Evolutionary conservation across 345 rosid species (phyloP).

Genomic region (Populus euphratica): DNA sequence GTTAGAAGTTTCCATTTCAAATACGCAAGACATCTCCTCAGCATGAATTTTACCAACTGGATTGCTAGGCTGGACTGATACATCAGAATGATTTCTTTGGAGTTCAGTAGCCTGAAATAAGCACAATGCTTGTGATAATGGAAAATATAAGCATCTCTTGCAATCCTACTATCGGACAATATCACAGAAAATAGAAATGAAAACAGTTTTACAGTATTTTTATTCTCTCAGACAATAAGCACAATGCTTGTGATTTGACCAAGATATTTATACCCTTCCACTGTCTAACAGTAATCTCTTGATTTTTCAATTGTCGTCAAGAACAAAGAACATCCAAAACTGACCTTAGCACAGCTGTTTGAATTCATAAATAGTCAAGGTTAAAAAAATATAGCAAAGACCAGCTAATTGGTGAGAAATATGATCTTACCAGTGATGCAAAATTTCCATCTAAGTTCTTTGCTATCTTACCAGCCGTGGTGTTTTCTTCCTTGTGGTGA

Average conservation of each 20-base stretch:
- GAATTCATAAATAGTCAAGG: not conserved
- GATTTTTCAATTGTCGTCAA: not conserved
- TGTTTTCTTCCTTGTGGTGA: slow-evolving; percentile 59
- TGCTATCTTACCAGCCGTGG: slow-evolving; percentile 36
- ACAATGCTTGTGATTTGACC: not conserved
- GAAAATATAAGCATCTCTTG: not conserved
- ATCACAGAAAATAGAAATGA: not conserved
- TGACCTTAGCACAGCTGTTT: not conserved
- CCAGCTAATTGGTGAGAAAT: not conserved
- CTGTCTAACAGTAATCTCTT: not conserved
- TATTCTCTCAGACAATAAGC: too few species aligned
- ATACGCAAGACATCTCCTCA: slow-evolving; percentile 45
- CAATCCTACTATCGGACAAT: not conserved
- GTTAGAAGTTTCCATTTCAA: slow-evolving; percentile 41
- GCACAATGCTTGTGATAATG: slow-evolving; percentile 11
- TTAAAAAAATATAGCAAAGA: not conserved
- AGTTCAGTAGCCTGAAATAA: slow-evolving; percentile 51
- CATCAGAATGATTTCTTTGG: slow-evolving; percentile 36
- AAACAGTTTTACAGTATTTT: not conserved
- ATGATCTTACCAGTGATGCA: slow-evolving; percentile 37
- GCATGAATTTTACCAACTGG: slow-evolving; percentile 45
- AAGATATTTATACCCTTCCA: not conserved
- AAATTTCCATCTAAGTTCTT: slow-evolving; percentile 49
- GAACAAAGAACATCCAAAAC: not conserved
- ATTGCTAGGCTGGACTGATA: slow-evolving; percentile 18